Base-by-base conservation (phyloP, 495 filamentous ascomycete genomes). In the Chaetomium cochliodes region DNA sequence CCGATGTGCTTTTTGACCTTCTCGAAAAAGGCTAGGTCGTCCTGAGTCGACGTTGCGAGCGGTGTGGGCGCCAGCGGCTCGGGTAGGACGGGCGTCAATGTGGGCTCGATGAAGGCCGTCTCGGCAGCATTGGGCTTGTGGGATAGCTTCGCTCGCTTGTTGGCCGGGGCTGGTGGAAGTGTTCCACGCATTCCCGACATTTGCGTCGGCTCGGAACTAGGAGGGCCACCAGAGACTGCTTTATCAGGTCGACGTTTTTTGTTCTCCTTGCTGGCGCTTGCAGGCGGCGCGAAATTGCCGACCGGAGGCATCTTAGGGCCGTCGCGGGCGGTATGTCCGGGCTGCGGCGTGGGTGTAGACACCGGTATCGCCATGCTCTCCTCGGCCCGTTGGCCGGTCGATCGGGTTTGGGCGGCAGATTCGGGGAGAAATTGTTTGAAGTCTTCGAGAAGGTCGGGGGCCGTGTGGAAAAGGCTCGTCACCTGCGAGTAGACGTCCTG, bases 341-440 rank as follows among this genome's bases (percentile, higher is more conserved):
- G 77, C 63, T 82, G 81, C 6, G 83, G 80, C 2, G 82, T 83
- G 62, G 79, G 80, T 4, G 82, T 83, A 58, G 80, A 78, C 37
- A 74, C 71, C 16, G 80, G 67, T 90, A 50, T 90, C 85, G 41
- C 84, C 81, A 70, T 87, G 82, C 16, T 86, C 86, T 63, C 88
- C 83, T 60, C 87, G 30, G 67, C 64, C 23, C 73, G 73, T 53
- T 65, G 72, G 56, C 72, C 87, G 33, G 83, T 85, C 65, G 88
- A 87, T 76, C 90, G 92, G 56, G 88, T 90, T 72, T 91, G 92
- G 41, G 94, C 93, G 15, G 96, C 93, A 65, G 94, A 96, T 75
- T 99, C 96, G 2, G 96, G 96, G 22, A 99, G 81, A 65, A 99
- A 99, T 73, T 99, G 96, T 73, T 99, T 99, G 75, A 99, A 99